A percentile compares a stretch with the other conserved stretches of the same genome.
phyloP scores from a whole-genome alignment of 108 stramenopile genomes.

The Bacterosira constricta region DNA sequence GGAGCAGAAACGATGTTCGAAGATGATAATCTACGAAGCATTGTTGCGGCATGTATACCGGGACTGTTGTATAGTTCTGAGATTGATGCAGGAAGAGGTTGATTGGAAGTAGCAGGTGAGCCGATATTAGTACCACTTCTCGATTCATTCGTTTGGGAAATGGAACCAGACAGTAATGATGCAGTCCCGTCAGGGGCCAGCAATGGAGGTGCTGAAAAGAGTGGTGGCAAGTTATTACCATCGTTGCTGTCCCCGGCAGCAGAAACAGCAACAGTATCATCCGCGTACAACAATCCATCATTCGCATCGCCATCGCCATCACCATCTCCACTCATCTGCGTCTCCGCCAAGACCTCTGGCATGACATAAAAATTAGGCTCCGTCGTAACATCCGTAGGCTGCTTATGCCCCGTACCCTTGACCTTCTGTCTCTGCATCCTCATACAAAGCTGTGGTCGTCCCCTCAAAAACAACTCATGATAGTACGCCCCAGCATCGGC shows the following conservation, averaged over 20 bases:
- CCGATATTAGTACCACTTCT: too few species aligned
- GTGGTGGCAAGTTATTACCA: neutral
- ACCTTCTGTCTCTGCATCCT: constrained; percentile 87
- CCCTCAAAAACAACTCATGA: constrained; percentile 85
- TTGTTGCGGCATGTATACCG: neutral
- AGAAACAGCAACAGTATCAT: neutral
- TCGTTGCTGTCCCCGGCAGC: neutral
- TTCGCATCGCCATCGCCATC: neutral
- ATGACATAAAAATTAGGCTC: constrained; percentile 89
- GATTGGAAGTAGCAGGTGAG: neutral
- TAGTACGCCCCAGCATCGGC: constrained; percentile 85
- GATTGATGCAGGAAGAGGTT: neutral
- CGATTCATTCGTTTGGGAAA: too few species aligned
- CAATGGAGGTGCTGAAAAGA: neutral
- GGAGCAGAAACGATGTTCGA: neutral
- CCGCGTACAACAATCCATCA: neutral
- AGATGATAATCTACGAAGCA: constrained; percentile 17
- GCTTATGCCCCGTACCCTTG: constrained; percentile 90
- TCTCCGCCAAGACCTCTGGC: constrained; percentile 32
- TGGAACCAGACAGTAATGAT: neutral
- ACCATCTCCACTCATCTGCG: neutral
- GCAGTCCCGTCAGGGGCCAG: neutral
- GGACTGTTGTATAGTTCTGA: constrained; percentile 20
- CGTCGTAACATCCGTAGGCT: constrained; percentile 77
- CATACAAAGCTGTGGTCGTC: constrained; percentile 71